A percentile compares a stretch with the other conserved stretches of the same genome.
phyloP scores from a whole-genome alignment of 805 yeast genomes.

The Henningerozyma blattae region DNA sequence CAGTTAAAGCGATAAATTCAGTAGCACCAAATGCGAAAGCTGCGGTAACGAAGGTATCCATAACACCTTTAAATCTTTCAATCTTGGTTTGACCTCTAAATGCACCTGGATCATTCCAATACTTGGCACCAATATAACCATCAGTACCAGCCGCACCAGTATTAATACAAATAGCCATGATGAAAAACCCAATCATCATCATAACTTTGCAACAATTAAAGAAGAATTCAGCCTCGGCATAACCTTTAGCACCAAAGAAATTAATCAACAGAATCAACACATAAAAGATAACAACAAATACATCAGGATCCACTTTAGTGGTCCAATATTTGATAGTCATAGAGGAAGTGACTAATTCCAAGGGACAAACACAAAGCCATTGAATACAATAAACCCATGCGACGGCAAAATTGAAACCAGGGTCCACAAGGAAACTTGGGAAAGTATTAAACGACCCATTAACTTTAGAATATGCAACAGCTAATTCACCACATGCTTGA shows the following conservation, averaged over 20 bases:
- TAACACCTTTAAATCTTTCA: conserved; percentile 48
- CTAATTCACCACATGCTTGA: conserved; percentile 55
- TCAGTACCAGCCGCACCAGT: conserved; percentile 47
- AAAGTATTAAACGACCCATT: conserved; percentile 53
- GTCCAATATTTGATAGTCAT: conserved; percentile 46
- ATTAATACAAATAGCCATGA: conserved; percentile 42
- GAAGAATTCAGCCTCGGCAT: conserved; percentile 59
- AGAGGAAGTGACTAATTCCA: conserved; percentile 55
- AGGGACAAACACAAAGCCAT: conserved; percentile 52
- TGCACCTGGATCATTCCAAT: conserved; percentile 55
- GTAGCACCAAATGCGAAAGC: conserved; percentile 60
- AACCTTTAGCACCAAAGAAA: conserved; percentile 43
- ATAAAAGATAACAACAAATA: conserved; percentile 46
- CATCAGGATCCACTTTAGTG: conserved; percentile 36
- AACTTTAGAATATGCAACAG: conserved; percentile 49
- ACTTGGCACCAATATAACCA: conserved; percentile 42
- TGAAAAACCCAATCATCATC: conserved; percentile 48
- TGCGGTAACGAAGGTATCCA: conserved; percentile 52
- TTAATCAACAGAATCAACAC: conserved; percentile 37
- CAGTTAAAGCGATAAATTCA: conserved; percentile 54
- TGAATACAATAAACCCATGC: conserved; percentile 63
- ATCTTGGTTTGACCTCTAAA: conserved; percentile 32
- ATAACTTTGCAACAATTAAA: conserved; percentile 46
- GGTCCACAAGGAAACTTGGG: conserved; percentile 51
- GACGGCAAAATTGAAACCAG: conserved; percentile 58